A percentile compares a stretch with the other conserved stretches of the same genome.
Evolutionary conservation across 352 stramenopile genomes (phyloP).

Genomic region (Pythium aristosporum): DNA sequence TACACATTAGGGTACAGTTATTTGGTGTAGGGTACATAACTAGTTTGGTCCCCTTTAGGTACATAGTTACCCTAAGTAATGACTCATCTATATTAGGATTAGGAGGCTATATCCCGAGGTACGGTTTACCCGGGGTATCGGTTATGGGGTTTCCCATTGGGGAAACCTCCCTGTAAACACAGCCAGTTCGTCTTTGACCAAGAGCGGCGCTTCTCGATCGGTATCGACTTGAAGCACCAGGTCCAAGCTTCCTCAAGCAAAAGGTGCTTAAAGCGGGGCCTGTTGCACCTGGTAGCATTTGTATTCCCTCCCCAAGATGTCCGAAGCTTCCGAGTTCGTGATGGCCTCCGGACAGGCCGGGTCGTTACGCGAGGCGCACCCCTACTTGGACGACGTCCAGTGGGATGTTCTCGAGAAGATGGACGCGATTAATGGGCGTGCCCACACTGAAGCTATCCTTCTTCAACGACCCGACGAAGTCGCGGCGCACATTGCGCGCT

Average conservation of each 20-base stretch:
- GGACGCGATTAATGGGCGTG: not conserved
- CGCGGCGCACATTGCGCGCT: not conserved
- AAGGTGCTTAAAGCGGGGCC: slow-evolving; percentile 4
- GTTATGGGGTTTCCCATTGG: slow-evolving; percentile 1
- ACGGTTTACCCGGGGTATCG: not conserved
- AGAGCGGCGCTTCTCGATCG: slow-evolving; percentile 6
- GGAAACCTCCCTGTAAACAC: not conserved
- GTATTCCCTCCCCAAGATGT: too few relatives aligned
- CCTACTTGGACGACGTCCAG: not conserved
- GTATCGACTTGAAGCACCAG: slow-evolving; percentile 1
- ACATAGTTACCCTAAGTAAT: slow-evolving; percentile 17
- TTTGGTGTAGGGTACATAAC: slow-evolving; percentile 20
- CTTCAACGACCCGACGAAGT: not conserved
- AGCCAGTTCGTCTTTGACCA: slow-evolving; percentile 6
- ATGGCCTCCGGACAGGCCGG: too few relatives aligned
- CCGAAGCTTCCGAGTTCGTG: not conserved
- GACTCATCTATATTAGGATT: slow-evolving; percentile 11
- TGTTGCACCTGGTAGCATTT: too few relatives aligned
- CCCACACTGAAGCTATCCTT: not conserved
- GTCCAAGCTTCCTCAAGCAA: slow-evolving; percentile 1
- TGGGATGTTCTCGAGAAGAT: not conserved
- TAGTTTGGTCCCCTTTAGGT: slow-evolving; percentile 18
- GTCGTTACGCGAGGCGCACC: not conserved
- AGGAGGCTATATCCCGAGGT: not conserved
- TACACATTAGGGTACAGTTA: slow-evolving; percentile 2